Evolutionary conservation across 768 basidiomycete genomes (phyloP), one percentile per base, ranked within the genome.

Genomic region (Mycena crocata): DNA sequence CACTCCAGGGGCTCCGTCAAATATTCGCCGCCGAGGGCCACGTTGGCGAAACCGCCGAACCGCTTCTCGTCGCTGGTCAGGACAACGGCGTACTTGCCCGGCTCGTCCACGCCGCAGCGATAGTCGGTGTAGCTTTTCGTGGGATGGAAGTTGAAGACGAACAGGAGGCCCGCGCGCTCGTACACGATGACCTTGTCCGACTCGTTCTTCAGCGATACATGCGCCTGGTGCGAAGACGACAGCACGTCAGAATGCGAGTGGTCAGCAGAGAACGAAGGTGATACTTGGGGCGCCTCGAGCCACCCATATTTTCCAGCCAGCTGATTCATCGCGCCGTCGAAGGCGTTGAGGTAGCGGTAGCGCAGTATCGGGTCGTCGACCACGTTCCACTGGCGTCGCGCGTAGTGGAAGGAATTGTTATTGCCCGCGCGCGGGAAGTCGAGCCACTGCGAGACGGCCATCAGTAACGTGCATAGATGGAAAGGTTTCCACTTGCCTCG

Each of bases 341-440:
- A 99, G 74, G 93, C 90, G 80, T 97, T 95, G 62, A 99, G 84
- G 79, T 94, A 98, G 78, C 82, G 90, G 84, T 99, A 99, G n/a
- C 98, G 90, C 66, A 99, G 83, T 42, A 93, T 68, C 0, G 72
- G 70, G 75, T 99, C 95, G 76, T 98, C 97, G 52, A 94, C 90
- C 35, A 99, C 84, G 75, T 96, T 96, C 93, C 96, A 99, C 74
- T 99, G 98, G 28, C 98, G 89, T 42, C 98, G 91, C 24, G 98
- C 96, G 76, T 99, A 93, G 71, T 98, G 93, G 88, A 96, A 99
- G 15, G 96, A 98, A 79, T 95, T 94, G 76, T 89, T 87, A 76
- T 99, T 99, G 23, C 98, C 98, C 72, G 89, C 94, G 32, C 98
- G 93, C 44, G 98, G 98, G 81, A 99, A 99, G 79, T 99, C 98